These are phyloP conservation scores for Ephemerocybe angulata DNA, from an alignment of 768 basidiomycete species.

Conservation along the genomic window DNA sequence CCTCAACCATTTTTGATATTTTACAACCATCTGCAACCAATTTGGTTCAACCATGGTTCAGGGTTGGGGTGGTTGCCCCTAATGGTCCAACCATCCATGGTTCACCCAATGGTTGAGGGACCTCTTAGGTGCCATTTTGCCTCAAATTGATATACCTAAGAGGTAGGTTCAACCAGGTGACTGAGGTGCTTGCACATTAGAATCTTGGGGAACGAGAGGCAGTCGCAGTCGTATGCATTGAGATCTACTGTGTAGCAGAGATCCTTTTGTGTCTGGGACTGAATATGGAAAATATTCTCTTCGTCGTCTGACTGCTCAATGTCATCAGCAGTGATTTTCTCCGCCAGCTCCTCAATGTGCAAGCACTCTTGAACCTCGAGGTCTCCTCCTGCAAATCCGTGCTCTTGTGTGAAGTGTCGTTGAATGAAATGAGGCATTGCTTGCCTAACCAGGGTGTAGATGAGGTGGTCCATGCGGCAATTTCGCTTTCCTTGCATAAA, in stretches of 20 bases:
- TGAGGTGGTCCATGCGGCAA: constrained; percentile 19
- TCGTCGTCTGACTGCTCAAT: not conserved
- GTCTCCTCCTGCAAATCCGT: constrained; percentile 21
- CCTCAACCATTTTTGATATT: too few relatives aligned
- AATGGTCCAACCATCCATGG: too few relatives aligned
- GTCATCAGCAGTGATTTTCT: constrained; percentile 2
- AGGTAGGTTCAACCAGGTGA: too few relatives aligned
- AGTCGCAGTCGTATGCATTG: not conserved
- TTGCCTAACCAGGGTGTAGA: constrained; percentile 14
- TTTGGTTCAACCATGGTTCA: too few relatives aligned
- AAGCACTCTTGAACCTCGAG: constrained; percentile 11
- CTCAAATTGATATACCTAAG: too few relatives aligned
- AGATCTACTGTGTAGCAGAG: not conserved
- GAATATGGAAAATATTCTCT: constrained; percentile 4
- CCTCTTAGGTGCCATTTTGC: too few relatives aligned
- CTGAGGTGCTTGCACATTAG: not conserved
- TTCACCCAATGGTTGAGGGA: too few relatives aligned
- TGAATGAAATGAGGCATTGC: constrained; percentile 16
- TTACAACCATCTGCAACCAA: too few relatives aligned
- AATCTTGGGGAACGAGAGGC: not conserved
- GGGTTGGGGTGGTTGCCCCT: too few relatives aligned
- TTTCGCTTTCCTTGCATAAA: constrained; percentile 23
- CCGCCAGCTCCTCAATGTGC: not conserved
- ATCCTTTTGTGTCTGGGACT: not conserved
- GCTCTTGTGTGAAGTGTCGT: constrained; percentile 14